These are phyloP conservation scores for Chaetomium sp. DNA, from an alignment of 2,329 filamentous ascomycete species.

Conservation along the genomic window DNA sequence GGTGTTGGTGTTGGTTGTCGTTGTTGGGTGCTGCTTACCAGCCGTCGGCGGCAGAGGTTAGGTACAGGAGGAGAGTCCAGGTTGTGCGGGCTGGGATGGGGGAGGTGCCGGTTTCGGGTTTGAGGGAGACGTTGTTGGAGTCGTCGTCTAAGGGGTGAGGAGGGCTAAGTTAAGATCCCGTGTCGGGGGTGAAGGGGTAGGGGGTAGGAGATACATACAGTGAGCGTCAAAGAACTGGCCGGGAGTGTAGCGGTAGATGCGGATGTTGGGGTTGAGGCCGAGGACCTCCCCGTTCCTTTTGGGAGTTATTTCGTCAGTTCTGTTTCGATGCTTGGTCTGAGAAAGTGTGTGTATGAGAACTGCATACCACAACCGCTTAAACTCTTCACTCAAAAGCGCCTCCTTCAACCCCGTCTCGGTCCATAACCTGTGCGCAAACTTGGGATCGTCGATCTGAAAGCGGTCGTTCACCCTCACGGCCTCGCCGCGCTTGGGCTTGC, in stretches of 20 bases:
- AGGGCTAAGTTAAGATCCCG: neutral
- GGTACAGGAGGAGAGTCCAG: constrained; percentile 85
- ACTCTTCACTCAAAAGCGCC: constrained; percentile 40
- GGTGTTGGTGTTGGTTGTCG: neutral
- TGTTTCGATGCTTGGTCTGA: neutral
- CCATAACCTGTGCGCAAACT: constrained; percentile 73
- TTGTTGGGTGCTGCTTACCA: constrained; percentile 37
- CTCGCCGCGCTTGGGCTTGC: constrained; percentile 70
- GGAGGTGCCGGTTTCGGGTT: constrained; percentile 31
- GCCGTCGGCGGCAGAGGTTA: constrained; percentile 67
- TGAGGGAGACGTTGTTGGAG: constrained; percentile 63
- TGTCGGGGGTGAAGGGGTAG: neutral
- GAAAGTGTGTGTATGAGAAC: neutral
- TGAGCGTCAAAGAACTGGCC: constrained; percentile 92
- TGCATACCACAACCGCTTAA: constrained; percentile 40
- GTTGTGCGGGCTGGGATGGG: constrained; percentile 63
- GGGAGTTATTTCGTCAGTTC: constrained; percentile 12
- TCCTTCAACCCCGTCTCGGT: constrained; percentile 66
- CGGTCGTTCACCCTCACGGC: constrained; percentile 85
- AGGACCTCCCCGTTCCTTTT: constrained; percentile 73
- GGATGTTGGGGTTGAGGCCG: constrained; percentile 82
- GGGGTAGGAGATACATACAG: constrained; percentile 52
- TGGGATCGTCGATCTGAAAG: constrained; percentile 70
- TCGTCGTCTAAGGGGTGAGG: constrained; percentile 63
- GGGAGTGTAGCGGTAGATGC: constrained; percentile 78